These are phyloP conservation scores for Corchorus olitorius DNA, from an alignment of 345 rosid genomes.

Conservation along the genomic window DNA sequence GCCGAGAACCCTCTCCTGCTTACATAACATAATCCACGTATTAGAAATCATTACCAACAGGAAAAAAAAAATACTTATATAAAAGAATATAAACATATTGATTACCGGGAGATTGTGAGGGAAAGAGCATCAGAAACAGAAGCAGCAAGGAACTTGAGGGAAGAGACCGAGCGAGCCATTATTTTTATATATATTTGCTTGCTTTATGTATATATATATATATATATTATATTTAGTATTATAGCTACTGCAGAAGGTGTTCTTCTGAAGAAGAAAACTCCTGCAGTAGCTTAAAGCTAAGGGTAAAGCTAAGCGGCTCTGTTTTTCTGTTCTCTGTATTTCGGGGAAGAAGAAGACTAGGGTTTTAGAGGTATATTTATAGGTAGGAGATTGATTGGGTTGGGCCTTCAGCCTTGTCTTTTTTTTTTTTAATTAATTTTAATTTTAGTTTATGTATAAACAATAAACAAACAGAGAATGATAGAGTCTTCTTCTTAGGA, in stretches of 20 bases:
- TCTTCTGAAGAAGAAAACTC: constrained; percentile 11
- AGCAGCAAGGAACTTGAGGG: constrained; percentile 30
- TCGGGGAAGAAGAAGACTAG: not conserved
- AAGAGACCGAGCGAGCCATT: constrained; percentile 44
- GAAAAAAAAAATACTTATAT: not conserved
- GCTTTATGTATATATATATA: not conserved
- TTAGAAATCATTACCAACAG: not conserved
- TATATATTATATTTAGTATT: not conserved
- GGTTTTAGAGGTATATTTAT: not conserved
- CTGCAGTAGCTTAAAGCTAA: constrained; percentile 12
- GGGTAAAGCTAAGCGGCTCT: not conserved
- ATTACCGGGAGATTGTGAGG: constrained; percentile 8
- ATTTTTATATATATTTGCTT: not conserved
- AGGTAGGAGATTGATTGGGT: not conserved
- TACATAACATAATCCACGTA: not conserved
- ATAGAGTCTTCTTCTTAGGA: not conserved
- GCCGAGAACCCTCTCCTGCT: constrained; percentile 53
- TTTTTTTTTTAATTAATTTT: no score
- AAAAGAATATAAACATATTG: not conserved
- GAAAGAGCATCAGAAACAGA: constrained; percentile 29
- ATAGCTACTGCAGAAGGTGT: constrained; percentile 11
- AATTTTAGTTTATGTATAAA: no score
- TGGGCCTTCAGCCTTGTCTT: not conserved
- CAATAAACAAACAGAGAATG: no score
- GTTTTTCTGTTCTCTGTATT: no score